phyloP scores from a whole-genome alignment of 371 early-diverging fungal genomes.

The Mucor lusitanicus region DNA sequence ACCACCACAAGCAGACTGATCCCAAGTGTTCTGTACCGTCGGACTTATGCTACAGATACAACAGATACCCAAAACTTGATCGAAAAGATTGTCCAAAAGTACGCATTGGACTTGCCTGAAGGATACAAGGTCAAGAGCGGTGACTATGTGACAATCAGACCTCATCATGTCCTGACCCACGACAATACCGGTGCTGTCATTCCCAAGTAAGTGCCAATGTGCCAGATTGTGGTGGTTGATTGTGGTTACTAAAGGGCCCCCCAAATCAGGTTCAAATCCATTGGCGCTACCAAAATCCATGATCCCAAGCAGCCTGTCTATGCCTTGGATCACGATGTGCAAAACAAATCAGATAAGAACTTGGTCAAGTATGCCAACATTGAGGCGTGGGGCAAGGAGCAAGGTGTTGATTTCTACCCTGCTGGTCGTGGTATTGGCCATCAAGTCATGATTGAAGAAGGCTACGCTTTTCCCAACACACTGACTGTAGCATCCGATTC shows the following conservation, averaged over 20 bases:
- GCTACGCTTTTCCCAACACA: constrained; percentile 91
- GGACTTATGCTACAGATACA: constrained; percentile 28
- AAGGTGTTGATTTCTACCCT: constrained; percentile 91
- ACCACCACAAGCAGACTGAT: background rate
- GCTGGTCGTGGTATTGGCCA: constrained; percentile 97
- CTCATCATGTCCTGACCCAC: constrained; percentile 92
- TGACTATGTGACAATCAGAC: constrained; percentile 91
- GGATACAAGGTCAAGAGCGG: constrained; percentile 78
- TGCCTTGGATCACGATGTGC: constrained; percentile 96
- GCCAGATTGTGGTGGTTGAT: background rate
- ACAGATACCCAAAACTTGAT: constrained; percentile 78
- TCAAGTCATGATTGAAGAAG: constrained; percentile 95
- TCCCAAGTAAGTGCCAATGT: constrained; percentile 64
- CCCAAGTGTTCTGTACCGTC: constrained; percentile 13
- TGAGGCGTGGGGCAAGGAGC: constrained; percentile 77
- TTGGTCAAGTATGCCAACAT: constrained; percentile 84
- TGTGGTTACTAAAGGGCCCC: background rate
- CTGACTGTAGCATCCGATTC: constrained; percentile 96
- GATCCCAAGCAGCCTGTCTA: constrained; percentile 89
- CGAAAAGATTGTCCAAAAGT: constrained; percentile 91
- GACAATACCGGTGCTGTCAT: constrained; percentile 97
- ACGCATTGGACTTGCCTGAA: constrained; percentile 73
- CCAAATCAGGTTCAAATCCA: constrained; percentile 75
- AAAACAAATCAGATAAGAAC: constrained; percentile 90
- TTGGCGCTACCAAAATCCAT: constrained; percentile 82